Percentiles rank a stretch among this genome's conserved stretches.
phyloP scores from a whole-genome alignment of 2,329 filamentous ascomycete species.

The Monilinia fructigena region DNA sequence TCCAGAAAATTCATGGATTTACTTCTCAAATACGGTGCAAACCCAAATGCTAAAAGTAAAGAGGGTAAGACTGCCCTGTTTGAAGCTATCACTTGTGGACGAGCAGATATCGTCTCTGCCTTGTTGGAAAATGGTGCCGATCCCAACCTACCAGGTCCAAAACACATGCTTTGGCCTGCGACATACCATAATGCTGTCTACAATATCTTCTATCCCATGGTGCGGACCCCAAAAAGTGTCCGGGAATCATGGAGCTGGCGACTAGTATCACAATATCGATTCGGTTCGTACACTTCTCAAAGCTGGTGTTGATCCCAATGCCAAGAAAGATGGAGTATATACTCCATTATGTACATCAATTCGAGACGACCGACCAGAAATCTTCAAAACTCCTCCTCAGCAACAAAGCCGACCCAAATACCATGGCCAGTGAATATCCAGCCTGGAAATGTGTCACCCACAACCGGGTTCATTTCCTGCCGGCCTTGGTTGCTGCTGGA shows the following conservation, averaged over 20 bases:
- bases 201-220: constrained; percentile 58
- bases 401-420: constrained; percentile 52
- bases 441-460: constrained; percentile 69
- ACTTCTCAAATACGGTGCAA: constrained; percentile 58
- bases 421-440: constrained; percentile 62
- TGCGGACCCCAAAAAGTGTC: constrained; percentile 58
- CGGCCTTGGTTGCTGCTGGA: constrained; percentile 58
- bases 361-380: constrained; percentile 62
- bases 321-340: constrained; percentile 64
- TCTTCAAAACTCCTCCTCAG: constrained; percentile 59
- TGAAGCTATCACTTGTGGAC: constrained; percentile 56
- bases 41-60: constrained; percentile 58
- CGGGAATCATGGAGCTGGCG: constrained; percentile 64
- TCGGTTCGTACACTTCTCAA: constrained; percentile 57
- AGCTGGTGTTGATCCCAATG: constrained; percentile 59
- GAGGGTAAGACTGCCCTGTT: constrained; percentile 64
- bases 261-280: constrained; percentile 61
- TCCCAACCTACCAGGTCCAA: constrained; percentile 66
- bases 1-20: constrained; percentile 56
- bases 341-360: constrained; percentile 68
- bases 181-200: constrained; percentile 59
- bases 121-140: constrained; percentile 61
- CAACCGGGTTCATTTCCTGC: constrained; percentile 59
- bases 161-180: constrained; percentile 67
- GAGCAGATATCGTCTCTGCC: constrained; percentile 55